phyloP scores from a whole-genome alignment of 108 stramenopile genomes.

The Thalassiosira profunda region DNA sequence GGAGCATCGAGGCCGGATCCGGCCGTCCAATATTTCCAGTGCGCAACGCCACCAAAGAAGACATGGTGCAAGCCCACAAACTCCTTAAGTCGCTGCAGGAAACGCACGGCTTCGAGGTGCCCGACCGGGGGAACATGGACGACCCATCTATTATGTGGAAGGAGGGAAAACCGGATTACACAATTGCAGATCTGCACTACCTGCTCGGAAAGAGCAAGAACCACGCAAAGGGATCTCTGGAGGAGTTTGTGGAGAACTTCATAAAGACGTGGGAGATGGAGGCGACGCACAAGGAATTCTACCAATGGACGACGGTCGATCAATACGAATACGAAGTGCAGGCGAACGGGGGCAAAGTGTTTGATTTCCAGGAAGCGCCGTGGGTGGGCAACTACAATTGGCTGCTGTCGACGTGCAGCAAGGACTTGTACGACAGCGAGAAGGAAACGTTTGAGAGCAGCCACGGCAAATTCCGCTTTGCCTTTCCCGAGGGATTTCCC shows the following conservation, averaged over 20 bases:
- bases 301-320: slow-evolving; percentile 44
- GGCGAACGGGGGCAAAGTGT: slow-evolving; percentile 56
- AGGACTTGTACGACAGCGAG: slow-evolving; percentile 35
- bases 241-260: slow-evolving; percentile 45
- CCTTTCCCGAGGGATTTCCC: slow-evolving; percentile 60
- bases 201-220: slow-evolving; percentile 30
- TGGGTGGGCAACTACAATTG: slow-evolving; percentile 59
- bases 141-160: slow-evolving; percentile 18
- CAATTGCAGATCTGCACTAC: slow-evolving; percentile 39
- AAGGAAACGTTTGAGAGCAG: slow-evolving; percentile 46
- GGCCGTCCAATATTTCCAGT: slow-evolving; percentile 22
- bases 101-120: slow-evolving; percentile 1
- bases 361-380: slow-evolving; percentile 40
- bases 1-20: too few species aligned
- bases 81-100: background rate
- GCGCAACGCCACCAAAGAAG: slow-evolving; percentile 5
- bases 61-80: slow-evolving; percentile 7
- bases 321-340: slow-evolving; percentile 34
- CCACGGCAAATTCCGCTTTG: slow-evolving; percentile 53
- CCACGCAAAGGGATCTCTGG: slow-evolving; percentile 38
- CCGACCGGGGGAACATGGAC: slow-evolving; percentile 17
- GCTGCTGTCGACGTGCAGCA: slow-evolving; percentile 41
- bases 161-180: slow-evolving; percentile 52
- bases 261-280: slow-evolving; percentile 67
- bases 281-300: slow-evolving; percentile 45